Conservation (phyloP, 805 yeast genomes). For the Candida coquimbonensis region DNA sequence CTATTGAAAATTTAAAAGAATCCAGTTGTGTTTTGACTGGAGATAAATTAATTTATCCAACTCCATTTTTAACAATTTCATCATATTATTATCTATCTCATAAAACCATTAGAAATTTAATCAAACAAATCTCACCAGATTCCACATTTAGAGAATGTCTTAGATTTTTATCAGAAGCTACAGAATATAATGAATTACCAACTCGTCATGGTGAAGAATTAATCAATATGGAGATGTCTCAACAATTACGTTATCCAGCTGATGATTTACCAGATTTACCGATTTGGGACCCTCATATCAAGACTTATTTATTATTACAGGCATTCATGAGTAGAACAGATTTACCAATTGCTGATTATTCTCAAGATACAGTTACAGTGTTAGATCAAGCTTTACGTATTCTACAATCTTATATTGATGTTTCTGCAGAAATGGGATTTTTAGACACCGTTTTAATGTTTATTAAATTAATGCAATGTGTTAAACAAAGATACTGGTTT, state of each 20-base stretch:
- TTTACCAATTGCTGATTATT: conserved; percentile 89
- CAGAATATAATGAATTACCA: conserved; percentile 85
- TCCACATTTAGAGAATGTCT: conserved; percentile 56
- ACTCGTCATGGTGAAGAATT: conserved; percentile 53
- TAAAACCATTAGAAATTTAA: conserved; percentile 68
- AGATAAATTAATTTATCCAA: conserved; percentile 44
- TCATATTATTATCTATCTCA: conserved; percentile 93
- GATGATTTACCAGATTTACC: conserved; percentile 74
- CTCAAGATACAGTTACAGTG: conserved; percentile 89
- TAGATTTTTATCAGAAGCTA: conserved; percentile 87
- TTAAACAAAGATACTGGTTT: conserved; percentile 85
- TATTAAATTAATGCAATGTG: conserved; percentile 69
- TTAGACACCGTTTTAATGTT: conserved; percentile 53
- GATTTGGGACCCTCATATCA: conserved; percentile 70
- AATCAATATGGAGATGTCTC: conserved; percentile 79
- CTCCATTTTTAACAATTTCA: conserved; percentile 78
- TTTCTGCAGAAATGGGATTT: conserved; percentile 77
- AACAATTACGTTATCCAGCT: conserved; percentile 48
- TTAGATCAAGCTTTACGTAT: conserved; percentile 92
- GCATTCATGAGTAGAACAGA: conserved; percentile 81
- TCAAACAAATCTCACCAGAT: conserved; percentile 40
- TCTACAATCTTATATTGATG: conserved; percentile 87
- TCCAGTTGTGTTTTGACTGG: conserved; percentile 63
- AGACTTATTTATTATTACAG: conserved; percentile 82
- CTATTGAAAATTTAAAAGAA: conserved; percentile 59